Evolutionary conservation across 2,329 filamentous ascomycete species (phyloP).

Genomic region (Talaromyces sp.): DNA sequence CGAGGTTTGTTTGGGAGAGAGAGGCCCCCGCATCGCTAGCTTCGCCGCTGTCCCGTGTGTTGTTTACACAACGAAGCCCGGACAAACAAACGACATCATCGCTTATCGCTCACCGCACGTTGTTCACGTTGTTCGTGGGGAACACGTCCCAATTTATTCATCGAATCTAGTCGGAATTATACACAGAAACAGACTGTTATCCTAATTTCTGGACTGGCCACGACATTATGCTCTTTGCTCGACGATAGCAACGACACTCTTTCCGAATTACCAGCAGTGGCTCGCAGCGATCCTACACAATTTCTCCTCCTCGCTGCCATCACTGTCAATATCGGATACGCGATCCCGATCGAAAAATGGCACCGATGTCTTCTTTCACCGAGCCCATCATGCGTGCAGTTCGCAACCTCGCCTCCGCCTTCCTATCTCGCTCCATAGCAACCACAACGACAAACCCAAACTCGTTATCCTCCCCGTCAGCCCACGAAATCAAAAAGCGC

Average conservation of each 20-base stretch:
- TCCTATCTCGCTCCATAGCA: constrained; percentile 7
- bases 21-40: not conserved
- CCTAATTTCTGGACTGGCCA: not conserved
- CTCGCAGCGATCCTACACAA: not conserved
- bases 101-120: not conserved
- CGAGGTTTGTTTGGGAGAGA: not conserved
- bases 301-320: not conserved
- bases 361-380: constrained; percentile 6
- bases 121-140: not conserved
- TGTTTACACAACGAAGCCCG: not conserved
- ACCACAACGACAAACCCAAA: constrained; percentile 3
- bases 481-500: constrained; percentile 5
- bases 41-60: not conserved
- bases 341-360: constrained; percentile 3
- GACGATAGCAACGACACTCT: not conserved
- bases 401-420: constrained; percentile 8
- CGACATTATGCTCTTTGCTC: not conserved
- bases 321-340: not conserved
- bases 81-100: not conserved
- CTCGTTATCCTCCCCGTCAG: not conserved
- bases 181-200: not conserved
- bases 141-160: not conserved
- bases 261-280: not conserved
- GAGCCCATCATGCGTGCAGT: constrained; percentile 5
- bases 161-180: not conserved